Conservation (phyloP, 495 filamentous ascomycete genomes). For the Lepidopterella palustris region DNA sequence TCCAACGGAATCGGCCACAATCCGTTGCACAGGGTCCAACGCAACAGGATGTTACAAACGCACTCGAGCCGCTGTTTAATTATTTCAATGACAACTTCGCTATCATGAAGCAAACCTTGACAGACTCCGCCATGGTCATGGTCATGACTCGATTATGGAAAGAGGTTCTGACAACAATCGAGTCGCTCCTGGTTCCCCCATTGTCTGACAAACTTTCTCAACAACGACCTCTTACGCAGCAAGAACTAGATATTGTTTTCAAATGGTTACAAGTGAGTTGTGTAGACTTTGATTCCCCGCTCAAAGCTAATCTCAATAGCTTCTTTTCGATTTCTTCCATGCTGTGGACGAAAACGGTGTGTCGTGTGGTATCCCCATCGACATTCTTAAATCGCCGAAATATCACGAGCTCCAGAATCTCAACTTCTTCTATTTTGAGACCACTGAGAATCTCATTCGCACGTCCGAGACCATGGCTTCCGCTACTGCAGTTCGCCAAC, state of each 20-base stretch:
- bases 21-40: slow-evolving; percentile 53
- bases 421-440: slow-evolving; percentile 98
- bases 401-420: slow-evolving; percentile 93
- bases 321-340: slow-evolving; percentile 93
- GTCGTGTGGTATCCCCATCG: slow-evolving; percentile 77
- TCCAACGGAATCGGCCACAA: slow-evolving; percentile 54
- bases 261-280: slow-evolving; percentile 61
- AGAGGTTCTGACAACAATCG: slow-evolving; percentile 86
- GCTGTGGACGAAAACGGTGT: slow-evolving; percentile 83
- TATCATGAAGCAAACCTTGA: slow-evolving; percentile 95
- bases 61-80: slow-evolving; percentile 79
- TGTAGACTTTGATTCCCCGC: neutral
- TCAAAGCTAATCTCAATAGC: slow-evolving; percentile 36
- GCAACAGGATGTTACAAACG: slow-evolving; percentile 67
- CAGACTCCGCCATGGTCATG: slow-evolving; percentile 85
- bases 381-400: slow-evolving; percentile 92
- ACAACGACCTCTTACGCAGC: slow-evolving; percentile 77
- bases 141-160: slow-evolving; percentile 99
- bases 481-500: slow-evolving; percentile 70
- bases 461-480: slow-evolving; percentile 93
- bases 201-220: slow-evolving; percentile 90
- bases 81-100: slow-evolving; percentile 99
- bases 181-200: slow-evolving; percentile 84
- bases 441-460: slow-evolving; percentile 83
- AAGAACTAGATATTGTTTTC: slow-evolving; percentile 92